phyloP scores from a whole-genome alignment of 345 rosid species.

The Hevea brasiliensis region DNA sequence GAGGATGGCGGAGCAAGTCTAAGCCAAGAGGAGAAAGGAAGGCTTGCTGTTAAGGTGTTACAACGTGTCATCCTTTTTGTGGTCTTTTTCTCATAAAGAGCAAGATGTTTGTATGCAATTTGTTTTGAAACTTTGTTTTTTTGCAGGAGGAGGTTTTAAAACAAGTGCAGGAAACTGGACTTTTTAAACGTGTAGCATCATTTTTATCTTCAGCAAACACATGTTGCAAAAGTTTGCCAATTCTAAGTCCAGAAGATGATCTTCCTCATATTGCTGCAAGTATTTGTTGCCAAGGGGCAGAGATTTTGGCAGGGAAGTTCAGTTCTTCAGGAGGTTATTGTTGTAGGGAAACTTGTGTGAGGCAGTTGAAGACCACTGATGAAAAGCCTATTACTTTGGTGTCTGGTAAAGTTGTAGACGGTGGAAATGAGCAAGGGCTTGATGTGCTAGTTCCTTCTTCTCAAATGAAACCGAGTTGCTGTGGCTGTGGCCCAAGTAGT shows the following conservation, averaged over 20 bases:
- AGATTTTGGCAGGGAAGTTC: slow-evolving; percentile 50
- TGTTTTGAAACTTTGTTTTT: neutral
- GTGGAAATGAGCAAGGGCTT: slow-evolving; percentile 50
- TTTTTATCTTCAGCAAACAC: slow-evolving; percentile 48
- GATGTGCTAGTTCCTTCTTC: slow-evolving; percentile 58
- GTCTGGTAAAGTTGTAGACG: slow-evolving; percentile 52
- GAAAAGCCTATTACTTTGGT: slow-evolving; percentile 45
- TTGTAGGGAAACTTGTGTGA: slow-evolving; percentile 64
- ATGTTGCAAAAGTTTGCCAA: slow-evolving; percentile 36
- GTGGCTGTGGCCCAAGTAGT: slow-evolving; percentile 40
- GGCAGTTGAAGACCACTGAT: slow-evolving; percentile 46
- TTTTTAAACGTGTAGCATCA: slow-evolving; percentile 33
- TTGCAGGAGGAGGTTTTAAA: slow-evolving; percentile 45
- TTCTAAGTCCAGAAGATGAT: slow-evolving; percentile 36
- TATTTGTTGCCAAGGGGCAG: slow-evolving; percentile 59
- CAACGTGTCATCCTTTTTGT: neutral
- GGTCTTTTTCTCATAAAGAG: neutral
- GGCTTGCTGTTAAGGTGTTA: slow-evolving; percentile 68
- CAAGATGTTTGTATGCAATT: neutral
- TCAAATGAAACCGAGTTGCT: slow-evolving; percentile 26
- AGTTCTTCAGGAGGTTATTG: slow-evolving; percentile 42
- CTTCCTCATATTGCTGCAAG: slow-evolving; percentile 48
- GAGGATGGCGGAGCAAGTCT: slow-evolving; percentile 60
- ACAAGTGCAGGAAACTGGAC: slow-evolving; percentile 35
- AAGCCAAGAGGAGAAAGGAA: slow-evolving; percentile 69